Percentiles rank a stretch among this genome's conserved stretches.
Conservation (phyloP, 164 flowering plant species). For the Liriodendron chinense region DNA sequence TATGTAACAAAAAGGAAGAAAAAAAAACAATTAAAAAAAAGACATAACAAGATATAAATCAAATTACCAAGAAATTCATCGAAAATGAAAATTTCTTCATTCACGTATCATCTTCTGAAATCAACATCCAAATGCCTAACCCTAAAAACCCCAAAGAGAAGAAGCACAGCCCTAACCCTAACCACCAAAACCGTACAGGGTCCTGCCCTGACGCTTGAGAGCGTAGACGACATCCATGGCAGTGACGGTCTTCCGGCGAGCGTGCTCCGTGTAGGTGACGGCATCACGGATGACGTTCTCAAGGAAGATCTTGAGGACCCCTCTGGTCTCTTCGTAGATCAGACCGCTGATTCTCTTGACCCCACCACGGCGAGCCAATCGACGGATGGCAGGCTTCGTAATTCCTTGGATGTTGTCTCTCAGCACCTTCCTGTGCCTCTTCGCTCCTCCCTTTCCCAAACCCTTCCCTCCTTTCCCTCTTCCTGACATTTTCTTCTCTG, state of each 20-base stretch:
- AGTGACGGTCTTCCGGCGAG: conserved; percentile 21
- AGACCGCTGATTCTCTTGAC: conserved; percentile 21
- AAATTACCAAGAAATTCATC: not conserved
- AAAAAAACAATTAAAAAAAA: too few species aligned
- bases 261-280: conserved; percentile 23
- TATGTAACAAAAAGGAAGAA: too few species aligned
- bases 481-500: conserved; percentile 15
- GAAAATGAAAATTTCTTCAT: not conserved
- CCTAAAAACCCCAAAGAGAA: not conserved
- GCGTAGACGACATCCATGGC: conserved; percentile 26
- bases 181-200: conserved; percentile 24
- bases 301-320: conserved; percentile 20
- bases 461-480: conserved; percentile 28
- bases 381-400: conserved; percentile 21
- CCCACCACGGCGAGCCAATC: conserved; percentile 16
- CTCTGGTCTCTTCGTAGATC: conserved; percentile 24
- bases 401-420: conserved; percentile 23
- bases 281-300: conserved; percentile 23
- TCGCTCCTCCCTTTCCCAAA: conserved; percentile 27
- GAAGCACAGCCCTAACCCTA: not conserved
- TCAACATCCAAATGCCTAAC: not conserved
- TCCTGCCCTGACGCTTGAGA: conserved; percentile 23
- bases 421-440: conserved; percentile 27
- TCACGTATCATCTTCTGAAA: not conserved
- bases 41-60: too few species aligned